These are phyloP conservation scores for Friedmanniomyces endolithicus DNA, from an alignment of 495 filamentous ascomycete species.

Conservation along the genomic window DNA sequence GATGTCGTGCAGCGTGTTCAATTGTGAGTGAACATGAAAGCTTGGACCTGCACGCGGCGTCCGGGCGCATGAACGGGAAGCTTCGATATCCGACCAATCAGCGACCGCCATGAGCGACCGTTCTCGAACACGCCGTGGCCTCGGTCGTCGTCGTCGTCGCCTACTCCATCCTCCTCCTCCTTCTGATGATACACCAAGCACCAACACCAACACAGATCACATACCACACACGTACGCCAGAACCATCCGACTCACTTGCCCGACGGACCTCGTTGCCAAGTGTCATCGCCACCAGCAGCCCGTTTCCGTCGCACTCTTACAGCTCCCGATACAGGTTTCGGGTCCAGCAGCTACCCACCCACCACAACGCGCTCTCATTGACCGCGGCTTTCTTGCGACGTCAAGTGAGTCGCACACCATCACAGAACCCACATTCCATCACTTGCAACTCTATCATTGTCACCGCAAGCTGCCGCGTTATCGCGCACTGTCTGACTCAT, in stretches of 20 bases:
- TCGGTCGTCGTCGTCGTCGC: no score
- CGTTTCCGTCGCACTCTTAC: background rate
- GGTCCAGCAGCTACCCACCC: background rate
- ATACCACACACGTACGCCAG: background rate
- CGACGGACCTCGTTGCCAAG: background rate
- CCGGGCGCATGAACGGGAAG: no score
- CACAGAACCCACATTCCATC: background rate
- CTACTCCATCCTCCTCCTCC: background rate
- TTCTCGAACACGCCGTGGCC: no score
- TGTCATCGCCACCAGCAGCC: background rate
- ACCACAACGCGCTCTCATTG: background rate
- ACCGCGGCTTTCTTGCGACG: slow-evolving; percentile 10
- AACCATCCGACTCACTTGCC: background rate
- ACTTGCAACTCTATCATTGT: background rate
- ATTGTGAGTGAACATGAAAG: no score
- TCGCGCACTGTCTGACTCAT: slow-evolving; percentile 14
- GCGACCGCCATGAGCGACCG: no score
- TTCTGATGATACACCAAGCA: background rate
- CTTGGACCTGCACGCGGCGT: no score
- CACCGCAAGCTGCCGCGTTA: background rate
- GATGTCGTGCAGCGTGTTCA: no score
- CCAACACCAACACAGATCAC: background rate
- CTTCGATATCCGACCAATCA: no score
- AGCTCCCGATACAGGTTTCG: background rate
- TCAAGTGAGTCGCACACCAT: slow-evolving; percentile 13